Conservation (phyloP, 1,139 yeast genomes). For the Schwanniomyces etchellsii region DNA sequence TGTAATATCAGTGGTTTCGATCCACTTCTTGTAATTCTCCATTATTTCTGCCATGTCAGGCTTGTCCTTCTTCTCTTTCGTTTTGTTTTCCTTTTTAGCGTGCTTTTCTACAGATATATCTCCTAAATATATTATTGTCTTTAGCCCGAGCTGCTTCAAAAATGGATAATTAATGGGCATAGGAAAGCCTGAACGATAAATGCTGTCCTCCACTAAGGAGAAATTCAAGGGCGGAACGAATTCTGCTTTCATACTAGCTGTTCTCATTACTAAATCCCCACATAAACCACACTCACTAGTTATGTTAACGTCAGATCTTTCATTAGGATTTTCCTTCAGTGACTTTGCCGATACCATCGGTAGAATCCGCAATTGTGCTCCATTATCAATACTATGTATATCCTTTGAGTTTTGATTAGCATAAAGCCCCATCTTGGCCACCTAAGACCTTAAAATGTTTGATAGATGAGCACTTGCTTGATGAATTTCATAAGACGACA, state of each 20-base stretch:
- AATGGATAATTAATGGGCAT: conserved; percentile 79
- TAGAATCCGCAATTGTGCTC: conserved; percentile 7
- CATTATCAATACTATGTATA: conserved; percentile 7
- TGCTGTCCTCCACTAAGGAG: conserved; percentile 78
- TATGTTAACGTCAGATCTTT: too few species aligned
- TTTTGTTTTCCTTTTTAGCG: conserved; percentile 35
- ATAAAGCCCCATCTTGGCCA: not conserved
- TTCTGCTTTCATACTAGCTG: conserved; percentile 12
- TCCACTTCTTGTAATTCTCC: conserved; percentile 58
- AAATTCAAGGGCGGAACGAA: conserved; percentile 88
- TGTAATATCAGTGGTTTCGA: conserved; percentile 47
- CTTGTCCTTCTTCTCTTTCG: conserved; percentile 25
- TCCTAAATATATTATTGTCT: conserved; percentile 81
- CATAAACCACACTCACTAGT: conserved; percentile 1
- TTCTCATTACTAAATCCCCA: conserved; percentile 3
- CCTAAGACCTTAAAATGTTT: too few species aligned
- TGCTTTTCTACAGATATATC: conserved; percentile 34
- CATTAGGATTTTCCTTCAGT: not conserved
- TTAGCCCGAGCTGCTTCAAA: conserved; percentile 60
- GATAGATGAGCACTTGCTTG: too few species aligned
- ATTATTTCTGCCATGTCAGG: conserved; percentile 35
- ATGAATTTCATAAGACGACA: too few species aligned
- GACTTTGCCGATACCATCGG: conserved; percentile 6
- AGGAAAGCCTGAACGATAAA: conserved; percentile 92
- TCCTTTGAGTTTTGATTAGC: conserved; percentile 3